Evolutionary conservation across 2,329 filamentous ascomycete genomes (phyloP).

Genomic region (Drechslerella coelobrocha): DNA sequence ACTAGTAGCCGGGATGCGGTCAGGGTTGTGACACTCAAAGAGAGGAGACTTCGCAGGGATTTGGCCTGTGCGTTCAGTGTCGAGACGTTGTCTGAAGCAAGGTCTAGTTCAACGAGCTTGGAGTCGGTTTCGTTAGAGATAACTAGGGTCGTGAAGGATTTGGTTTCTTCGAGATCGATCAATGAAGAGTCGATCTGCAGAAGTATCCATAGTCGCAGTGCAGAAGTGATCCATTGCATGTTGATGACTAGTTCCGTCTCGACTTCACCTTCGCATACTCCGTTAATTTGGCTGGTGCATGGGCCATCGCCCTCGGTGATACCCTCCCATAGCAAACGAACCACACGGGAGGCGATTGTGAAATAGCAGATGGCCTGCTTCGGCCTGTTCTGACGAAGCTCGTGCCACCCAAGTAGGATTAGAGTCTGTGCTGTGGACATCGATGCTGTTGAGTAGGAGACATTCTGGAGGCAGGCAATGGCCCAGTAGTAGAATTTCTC

Average conservation of each 20-base stretch:
- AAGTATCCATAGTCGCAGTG: conserved; percentile 49
- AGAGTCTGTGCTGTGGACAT: conserved; percentile 51
- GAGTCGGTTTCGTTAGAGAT: conserved; percentile 48
- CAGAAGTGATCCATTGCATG: conserved; percentile 51
- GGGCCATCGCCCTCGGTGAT: conserved; percentile 46
- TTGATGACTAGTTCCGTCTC: conserved; percentile 51
- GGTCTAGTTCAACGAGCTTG: conserved; percentile 41
- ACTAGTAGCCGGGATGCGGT: conserved; percentile 43
- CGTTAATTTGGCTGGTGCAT: conserved; percentile 51
- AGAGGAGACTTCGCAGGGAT: conserved; percentile 42
- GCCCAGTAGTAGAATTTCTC: conserved; percentile 50
- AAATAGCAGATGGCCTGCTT: conserved; percentile 51
- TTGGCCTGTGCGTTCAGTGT: conserved; percentile 45
- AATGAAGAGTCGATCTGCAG: conserved; percentile 51
- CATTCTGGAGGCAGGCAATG: conserved; percentile 38
- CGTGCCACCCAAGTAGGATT: conserved; percentile 51
- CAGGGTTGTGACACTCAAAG: conserved; percentile 45
- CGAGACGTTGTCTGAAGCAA: conserved; percentile 48
- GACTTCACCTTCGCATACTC: conserved; percentile 50
- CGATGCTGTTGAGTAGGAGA: conserved; percentile 34
- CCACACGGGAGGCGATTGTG: conserved; percentile 44
- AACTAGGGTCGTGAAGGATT: conserved; percentile 38
- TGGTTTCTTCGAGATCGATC: conserved; percentile 47
- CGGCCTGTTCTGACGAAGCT: conserved; percentile 47
- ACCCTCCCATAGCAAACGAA: conserved; percentile 41